Percentiles rank a stretch among this genome's conserved stretches.
These are phyloP conservation scores for Malania oleifera DNA, from an alignment of 164 flowering plant species.

Conservation along the genomic window DNA sequence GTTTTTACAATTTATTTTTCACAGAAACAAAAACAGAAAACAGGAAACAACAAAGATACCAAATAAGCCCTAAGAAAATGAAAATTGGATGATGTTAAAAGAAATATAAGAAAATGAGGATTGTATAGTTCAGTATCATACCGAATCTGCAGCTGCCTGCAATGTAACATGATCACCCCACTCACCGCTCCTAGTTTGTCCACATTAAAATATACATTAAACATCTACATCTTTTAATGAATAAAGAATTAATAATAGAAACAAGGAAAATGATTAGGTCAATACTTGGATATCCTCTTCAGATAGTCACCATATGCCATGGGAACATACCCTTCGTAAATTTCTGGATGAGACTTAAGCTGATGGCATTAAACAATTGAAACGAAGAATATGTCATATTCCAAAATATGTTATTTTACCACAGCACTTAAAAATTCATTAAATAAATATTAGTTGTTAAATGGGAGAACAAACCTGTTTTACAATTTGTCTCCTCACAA, in stretches of 20 bases:
- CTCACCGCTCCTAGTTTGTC: conserved; percentile 42
- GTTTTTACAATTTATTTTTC: too few species aligned
- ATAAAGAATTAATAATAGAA: not conserved
- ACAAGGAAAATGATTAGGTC: not conserved
- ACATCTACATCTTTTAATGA: not conserved
- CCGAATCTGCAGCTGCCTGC: conserved; percentile 58
- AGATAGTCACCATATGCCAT: conserved; percentile 59
- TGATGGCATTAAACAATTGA: conserved; percentile 15
- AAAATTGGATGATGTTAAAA: too few species aligned
- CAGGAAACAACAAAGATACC: too few species aligned
- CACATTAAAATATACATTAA: conserved; percentile 2
- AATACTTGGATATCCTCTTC: conserved; percentile 54
- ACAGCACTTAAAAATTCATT: not conserved
- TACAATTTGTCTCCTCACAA: conserved; percentile 49
- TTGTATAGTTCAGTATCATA: conserved; percentile 8
- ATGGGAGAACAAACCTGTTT: conserved; percentile 38
- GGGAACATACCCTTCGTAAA: conserved; percentile 65
- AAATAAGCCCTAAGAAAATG: too few species aligned
- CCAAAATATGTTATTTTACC: too few species aligned
- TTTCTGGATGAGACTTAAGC: conserved; percentile 51
- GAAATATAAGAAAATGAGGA: not conserved
- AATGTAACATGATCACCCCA: conserved; percentile 59
- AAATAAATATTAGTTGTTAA: not conserved
- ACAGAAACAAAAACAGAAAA: not conserved
- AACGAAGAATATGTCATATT: not conserved